Evolutionary conservation across 345 rosid genomes (phyloP).

Genomic region (Gossypium herbaceum): DNA sequence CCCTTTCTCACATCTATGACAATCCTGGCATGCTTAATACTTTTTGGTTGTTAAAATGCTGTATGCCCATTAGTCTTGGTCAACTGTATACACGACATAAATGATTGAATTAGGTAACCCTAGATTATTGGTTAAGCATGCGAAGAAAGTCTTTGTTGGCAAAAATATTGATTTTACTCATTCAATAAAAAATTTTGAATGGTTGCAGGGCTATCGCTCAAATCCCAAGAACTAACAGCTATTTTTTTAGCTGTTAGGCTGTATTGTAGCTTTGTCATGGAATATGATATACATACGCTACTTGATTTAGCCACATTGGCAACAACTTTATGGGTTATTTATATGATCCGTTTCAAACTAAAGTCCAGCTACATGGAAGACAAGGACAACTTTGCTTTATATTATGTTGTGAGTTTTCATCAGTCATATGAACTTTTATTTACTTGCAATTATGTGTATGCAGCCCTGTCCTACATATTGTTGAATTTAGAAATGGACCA

Average conservation of each 20-base stretch:
- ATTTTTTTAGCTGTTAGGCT: conserved; percentile 85
- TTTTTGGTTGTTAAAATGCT: neutral
- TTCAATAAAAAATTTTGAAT: conserved; percentile 10
- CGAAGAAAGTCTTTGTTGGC: neutral
- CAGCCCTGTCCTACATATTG: neutral
- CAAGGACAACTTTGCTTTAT: conserved; percentile 89
- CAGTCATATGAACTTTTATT: neutral
- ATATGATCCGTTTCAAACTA: conserved; percentile 89
- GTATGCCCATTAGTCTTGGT: neutral
- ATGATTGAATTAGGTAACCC: conserved; percentile 5
- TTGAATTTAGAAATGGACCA: neutral
- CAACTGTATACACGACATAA: neutral
- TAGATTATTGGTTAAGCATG: neutral
- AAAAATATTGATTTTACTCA: neutral
- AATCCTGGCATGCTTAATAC: neutral
- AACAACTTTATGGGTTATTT: conserved; percentile 98
- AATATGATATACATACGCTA: conserved; percentile 92
- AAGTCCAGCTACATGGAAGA: conserved; percentile 95
- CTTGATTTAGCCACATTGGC: conserved; percentile 91
- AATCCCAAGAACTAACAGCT: conserved; percentile 94
- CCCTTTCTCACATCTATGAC: neutral
- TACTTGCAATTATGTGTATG: neutral
- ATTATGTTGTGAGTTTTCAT: conserved; percentile 70
- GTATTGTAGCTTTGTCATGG: conserved; percentile 98
- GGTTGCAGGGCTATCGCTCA: conserved; percentile 83